Conservation (phyloP, 2,329 filamentous ascomycete species). For the Pestalotiopsis sp. region DNA sequence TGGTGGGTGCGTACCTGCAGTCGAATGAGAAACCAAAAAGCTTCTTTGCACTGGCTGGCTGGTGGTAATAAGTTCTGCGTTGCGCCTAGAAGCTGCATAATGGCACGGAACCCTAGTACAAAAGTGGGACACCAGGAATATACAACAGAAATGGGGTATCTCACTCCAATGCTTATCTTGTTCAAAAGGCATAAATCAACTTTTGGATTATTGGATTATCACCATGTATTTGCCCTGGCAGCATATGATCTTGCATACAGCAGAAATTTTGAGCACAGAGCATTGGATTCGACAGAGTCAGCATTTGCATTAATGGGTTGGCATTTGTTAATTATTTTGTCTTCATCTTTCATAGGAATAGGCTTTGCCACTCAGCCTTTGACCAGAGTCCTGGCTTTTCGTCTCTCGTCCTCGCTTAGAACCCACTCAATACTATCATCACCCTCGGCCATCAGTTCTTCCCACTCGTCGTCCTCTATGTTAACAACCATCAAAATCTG, state of each 20-base stretch:
- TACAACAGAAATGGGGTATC: neutral
- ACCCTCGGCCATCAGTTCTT: slow-evolving; percentile 56
- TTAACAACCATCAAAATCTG: slow-evolving; percentile 76
- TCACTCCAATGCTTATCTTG: neutral
- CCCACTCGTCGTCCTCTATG: slow-evolving; percentile 84
- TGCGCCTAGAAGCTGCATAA: neutral
- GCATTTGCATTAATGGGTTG: neutral
- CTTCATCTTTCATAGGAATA: neutral
- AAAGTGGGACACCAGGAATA: neutral
- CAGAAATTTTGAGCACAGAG: neutral
- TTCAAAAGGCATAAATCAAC: no score
- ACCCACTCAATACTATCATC: slow-evolving; percentile 64
- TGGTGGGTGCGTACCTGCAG: neutral
- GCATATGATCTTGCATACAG: neutral
- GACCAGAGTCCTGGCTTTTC: slow-evolving; percentile 65
- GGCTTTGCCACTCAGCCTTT: slow-evolving; percentile 22
- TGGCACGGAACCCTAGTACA: neutral
- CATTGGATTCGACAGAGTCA: neutral
- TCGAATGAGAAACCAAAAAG: neutral
- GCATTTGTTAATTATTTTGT: slow-evolving; percentile 1
- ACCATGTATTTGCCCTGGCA: no score
- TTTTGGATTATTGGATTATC: no score
- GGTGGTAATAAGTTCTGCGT: neutral
- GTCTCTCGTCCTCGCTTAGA: slow-evolving; percentile 64
- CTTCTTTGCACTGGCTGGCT: neutral